Evolutionary conservation across 2,329 filamentous ascomycete genomes (phyloP), one percentile per base, ranked within the genome.

Genomic region (Chrysoporthe puriensis): DNA sequence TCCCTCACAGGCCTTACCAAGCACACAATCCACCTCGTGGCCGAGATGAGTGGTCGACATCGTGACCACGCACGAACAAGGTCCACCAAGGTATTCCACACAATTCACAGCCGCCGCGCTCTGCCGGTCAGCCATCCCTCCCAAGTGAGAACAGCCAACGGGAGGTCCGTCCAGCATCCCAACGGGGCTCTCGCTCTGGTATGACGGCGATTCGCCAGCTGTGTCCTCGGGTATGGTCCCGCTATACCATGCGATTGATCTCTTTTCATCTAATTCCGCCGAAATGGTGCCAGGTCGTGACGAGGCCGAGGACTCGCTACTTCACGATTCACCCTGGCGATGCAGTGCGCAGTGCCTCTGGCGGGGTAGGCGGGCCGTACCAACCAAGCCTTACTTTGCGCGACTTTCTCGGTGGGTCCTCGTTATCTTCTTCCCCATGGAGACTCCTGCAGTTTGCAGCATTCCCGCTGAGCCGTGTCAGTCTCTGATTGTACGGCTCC

Each of bases 381-480:
- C 65, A 34, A 21, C 46, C 46, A 50, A 42, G 54, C 26, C 32
- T 26, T 26, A 26, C 26, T 58, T 11, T 48, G 36, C 56, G 54
- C 62, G 65, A 66, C 18, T 66, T 61, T 66, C 36, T 40, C 18
- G 13, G 42, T 18, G 42, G 60, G 26, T 14, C 60, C 26, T 50
- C 50, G 36, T 63, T 63, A 63, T 63, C 62, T 56, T 44, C 34
- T 36, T 56, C 57, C 57, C 64, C 57, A 40, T 62, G 57, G 50
- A 54, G 43, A 44, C 68, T 64, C 50, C 62, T 69, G 68, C 65
- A 69, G 43, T 26, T 43, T 63, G 63, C 59, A 69, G 67, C 52
- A 32, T 52, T 59, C 60, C 58, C 43, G 36, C 42, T 58, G 36
- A 54, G 57, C 68, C 65, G 65, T 67, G 62, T 61, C 65, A 62